phyloP scores from a whole-genome alignment of 2,329 filamentous ascomycete species.

The Talaromyces sp. region DNA sequence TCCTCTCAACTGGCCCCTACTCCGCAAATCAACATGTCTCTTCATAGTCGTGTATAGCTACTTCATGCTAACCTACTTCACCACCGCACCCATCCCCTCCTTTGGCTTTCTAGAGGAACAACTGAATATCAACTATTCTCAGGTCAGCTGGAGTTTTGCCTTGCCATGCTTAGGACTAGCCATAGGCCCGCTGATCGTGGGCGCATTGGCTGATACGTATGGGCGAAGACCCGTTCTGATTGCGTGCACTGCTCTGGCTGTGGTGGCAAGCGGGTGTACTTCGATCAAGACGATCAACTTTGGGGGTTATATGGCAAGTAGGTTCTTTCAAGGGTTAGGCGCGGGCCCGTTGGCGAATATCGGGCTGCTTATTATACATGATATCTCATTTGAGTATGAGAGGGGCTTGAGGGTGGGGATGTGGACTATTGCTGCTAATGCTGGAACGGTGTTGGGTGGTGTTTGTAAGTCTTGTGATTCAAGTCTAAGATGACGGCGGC shows the following conservation, averaged over 20 bases:
- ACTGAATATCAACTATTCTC: conserved; percentile 45
- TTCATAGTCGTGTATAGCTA: conserved; percentile 38
- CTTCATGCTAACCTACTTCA: conserved; percentile 59
- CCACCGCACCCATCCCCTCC: conserved; percentile 55
- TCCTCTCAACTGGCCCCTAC: conserved; percentile 4
- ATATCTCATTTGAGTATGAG: conserved; percentile 57
- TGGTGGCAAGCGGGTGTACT: conserved; percentile 44
- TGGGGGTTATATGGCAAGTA: conserved; percentile 54
- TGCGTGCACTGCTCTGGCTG: conserved; percentile 41
- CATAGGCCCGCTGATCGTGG: conserved; percentile 52
- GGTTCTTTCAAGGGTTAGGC: conserved; percentile 58
- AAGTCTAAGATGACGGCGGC: neutral
- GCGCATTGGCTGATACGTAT: conserved; percentile 51
- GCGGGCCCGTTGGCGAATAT: conserved; percentile 55
- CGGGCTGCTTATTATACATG: conserved; percentile 54
- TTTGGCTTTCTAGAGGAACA: conserved; percentile 50
- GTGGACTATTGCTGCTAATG: conserved; percentile 57
- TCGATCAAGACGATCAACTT: conserved; percentile 38
- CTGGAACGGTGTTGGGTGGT: conserved; percentile 50
- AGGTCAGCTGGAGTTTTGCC: conserved; percentile 56
- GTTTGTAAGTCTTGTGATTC: conserved; percentile 34
- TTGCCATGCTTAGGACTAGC: conserved; percentile 52
- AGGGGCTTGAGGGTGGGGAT: conserved; percentile 55
- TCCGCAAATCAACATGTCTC: conserved; percentile 9
- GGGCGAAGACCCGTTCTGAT: conserved; percentile 53